phyloP scores from a whole-genome alignment of 208 protist genomes.

The Crithidia brevicula region DNA sequence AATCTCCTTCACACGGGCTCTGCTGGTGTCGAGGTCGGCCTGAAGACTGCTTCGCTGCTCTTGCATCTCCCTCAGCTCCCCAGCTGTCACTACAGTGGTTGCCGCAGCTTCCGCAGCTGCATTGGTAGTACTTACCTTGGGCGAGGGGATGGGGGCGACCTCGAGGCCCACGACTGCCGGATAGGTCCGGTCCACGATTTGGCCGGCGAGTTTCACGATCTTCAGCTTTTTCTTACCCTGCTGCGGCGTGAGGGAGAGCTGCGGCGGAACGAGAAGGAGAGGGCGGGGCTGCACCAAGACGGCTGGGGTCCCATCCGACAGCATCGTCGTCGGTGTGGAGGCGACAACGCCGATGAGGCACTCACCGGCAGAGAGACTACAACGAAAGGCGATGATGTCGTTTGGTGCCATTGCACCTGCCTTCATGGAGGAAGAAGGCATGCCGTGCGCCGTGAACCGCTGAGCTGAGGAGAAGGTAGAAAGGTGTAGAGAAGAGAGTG shows the following conservation, averaged over 20 bases:
- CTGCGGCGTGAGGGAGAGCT: background rate
- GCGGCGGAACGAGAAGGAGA: constrained; percentile 8
- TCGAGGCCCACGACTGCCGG: constrained; percentile 1
- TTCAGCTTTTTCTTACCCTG: background rate
- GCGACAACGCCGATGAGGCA: constrained; percentile 17
- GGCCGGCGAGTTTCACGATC: background rate
- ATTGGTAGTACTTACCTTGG: background rate
- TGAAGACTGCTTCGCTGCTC: constrained; percentile 35
- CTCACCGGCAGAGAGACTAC: background rate
- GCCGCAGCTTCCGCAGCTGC: background rate
- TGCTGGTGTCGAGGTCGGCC: constrained; percentile 36
- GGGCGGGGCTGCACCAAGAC: constrained; percentile 25
- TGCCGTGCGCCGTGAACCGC: too few relatives aligned
- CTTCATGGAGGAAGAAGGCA: too few relatives aligned
- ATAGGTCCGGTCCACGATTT: constrained; percentile 13
- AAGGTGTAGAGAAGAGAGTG: background rate
- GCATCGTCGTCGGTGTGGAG: background rate
- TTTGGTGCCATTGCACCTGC: background rate
- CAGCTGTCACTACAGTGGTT: constrained; percentile 7
- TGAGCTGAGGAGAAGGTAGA: background rate
- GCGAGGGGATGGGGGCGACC: constrained; percentile 4
- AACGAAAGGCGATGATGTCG: constrained; percentile 9
- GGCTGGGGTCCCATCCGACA: background rate
- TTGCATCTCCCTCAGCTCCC: constrained; percentile 40
- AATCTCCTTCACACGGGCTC: constrained; percentile 39